Evolutionary conservation across 805 yeast genomes (phyloP).

Genomic region (Kodamaea leandrae): DNA sequence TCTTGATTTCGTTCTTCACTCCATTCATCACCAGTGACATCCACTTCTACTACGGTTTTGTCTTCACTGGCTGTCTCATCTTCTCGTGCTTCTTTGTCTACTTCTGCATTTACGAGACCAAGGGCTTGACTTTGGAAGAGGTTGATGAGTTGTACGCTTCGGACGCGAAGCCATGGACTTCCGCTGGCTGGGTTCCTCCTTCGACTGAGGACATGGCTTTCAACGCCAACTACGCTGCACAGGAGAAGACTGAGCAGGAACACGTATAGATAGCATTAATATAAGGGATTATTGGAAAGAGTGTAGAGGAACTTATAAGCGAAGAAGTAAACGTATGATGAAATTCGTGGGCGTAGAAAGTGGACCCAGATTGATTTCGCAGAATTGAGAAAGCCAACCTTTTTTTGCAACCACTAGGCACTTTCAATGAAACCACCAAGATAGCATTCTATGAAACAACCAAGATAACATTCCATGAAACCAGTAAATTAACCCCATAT

Average conservation of each 20-base stretch:
- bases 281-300: conserved; percentile 1
- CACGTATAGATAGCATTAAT: background rate
- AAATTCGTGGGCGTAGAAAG: no score
- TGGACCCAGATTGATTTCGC: no score
- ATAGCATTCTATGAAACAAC: no score
- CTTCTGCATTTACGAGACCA: conserved; percentile 75
- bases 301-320: no score
- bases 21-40: conserved; percentile 62
- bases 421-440: no score
- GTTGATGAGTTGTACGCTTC: conserved; percentile 66
- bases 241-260: conserved; percentile 5
- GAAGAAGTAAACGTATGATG: no score
- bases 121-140: conserved; percentile 79
- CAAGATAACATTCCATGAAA: no score
- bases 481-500: no score
- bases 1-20: conserved; percentile 51
- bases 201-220: conserved; percentile 24
- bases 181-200: conserved; percentile 54
- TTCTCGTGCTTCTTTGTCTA: conserved; percentile 66
- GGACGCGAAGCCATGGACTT: conserved; percentile 37
- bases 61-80: conserved; percentile 61
- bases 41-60: conserved; percentile 67
- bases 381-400: no score
- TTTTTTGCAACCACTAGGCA: no score
- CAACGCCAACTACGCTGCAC: conserved; percentile 17